Percentiles rank a stretch among this genome's conserved stretches.
Conservation (phyloP, 73 alveolate genomes). For the Stentor roeselii region DNA sequence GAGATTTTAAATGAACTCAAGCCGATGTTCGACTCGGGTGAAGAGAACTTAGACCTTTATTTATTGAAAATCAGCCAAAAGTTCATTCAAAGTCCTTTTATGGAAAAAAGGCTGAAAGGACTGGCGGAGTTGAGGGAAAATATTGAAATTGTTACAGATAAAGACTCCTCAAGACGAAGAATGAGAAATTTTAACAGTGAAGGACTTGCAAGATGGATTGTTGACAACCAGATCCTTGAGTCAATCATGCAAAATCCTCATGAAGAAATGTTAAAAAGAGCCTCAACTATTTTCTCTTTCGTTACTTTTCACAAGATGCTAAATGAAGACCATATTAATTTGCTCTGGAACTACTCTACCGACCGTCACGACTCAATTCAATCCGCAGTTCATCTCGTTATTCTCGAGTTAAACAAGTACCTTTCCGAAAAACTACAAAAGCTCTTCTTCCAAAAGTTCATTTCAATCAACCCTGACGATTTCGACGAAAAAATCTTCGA, state of each 20-base stretch:
- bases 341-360: slow-evolving; percentile 28
- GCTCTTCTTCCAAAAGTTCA: slow-evolving; percentile 28
- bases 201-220: slow-evolving; percentile 29
- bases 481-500: slow-evolving; percentile 52
- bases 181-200: slow-evolving; percentile 30
- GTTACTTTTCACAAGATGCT: slow-evolving; percentile 28
- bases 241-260: slow-evolving; percentile 25
- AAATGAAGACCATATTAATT: slow-evolving; percentile 22
- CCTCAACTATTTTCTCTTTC: slow-evolving; percentile 30
- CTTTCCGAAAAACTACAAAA: background rate
- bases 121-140: slow-evolving; percentile 63
- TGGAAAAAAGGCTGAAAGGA: slow-evolving; percentile 68
- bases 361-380: slow-evolving; percentile 40
- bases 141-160: slow-evolving; percentile 33
- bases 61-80: slow-evolving; percentile 48
- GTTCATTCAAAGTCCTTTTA: slow-evolving; percentile 54
- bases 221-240: slow-evolving; percentile 31
- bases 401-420: slow-evolving; percentile 21
- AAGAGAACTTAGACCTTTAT: slow-evolving; percentile 25
- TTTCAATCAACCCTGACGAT: slow-evolving; percentile 26
- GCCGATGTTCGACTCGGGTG: slow-evolving; percentile 3
- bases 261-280: slow-evolving; percentile 49
- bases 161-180: slow-evolving; percentile 28
- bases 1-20: slow-evolving; percentile 26
- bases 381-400: slow-evolving; percentile 31